These are phyloP conservation scores for Yamadazyma atmosphaerica DNA, from an alignment of 1,139 yeast genomes.

Conservation along the genomic window DNA sequence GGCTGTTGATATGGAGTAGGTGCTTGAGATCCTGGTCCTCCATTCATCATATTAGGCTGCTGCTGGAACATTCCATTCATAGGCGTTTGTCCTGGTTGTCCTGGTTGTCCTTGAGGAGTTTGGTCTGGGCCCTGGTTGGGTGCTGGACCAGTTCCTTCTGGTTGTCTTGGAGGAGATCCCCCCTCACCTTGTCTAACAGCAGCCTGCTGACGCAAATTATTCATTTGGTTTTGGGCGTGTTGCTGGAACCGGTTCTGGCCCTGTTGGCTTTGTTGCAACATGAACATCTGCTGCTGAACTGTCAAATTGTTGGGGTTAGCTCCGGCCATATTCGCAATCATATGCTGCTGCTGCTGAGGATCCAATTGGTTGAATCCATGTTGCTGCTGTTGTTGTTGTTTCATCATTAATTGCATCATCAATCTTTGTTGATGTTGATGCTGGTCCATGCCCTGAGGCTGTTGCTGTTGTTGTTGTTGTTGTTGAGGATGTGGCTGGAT, in stretches of 20 bases:
- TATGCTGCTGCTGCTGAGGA: slow-evolving; percentile 27
- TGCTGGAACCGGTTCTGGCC: slow-evolving; percentile 43
- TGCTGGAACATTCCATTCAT: slow-evolving; percentile 1
- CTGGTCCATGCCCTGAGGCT: slow-evolving; percentile 8
- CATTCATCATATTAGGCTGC: slow-evolving; percentile 1
- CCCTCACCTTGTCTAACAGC: slow-evolving; percentile 25
- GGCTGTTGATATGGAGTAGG: slow-evolving; percentile 9
- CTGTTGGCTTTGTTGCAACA: slow-evolving; percentile 24
- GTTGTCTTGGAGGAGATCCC: slow-evolving; percentile 19
- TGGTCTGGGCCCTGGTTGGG: too few species aligned
- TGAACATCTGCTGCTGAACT: slow-evolving; percentile 27
- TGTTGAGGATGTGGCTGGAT: slow-evolving; percentile 16
- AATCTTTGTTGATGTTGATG: slow-evolving; percentile 22
- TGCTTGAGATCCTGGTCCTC: slow-evolving; percentile 3
- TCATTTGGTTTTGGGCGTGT: slow-evolving; percentile 55
- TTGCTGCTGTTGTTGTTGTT: slow-evolving; percentile 27
- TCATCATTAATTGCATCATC: slow-evolving; percentile 26
- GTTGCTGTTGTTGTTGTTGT: slow-evolving; percentile 11
- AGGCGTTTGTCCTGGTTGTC: slow-evolving; percentile 11
- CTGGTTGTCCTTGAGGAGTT: too few species aligned
- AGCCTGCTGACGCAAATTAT: slow-evolving; percentile 49
- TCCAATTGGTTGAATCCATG: slow-evolving; percentile 19
- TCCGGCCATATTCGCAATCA: slow-evolving; percentile 15
- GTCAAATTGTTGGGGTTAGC: slow-evolving; percentile 16
- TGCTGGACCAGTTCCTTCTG: too few species aligned